phyloP scores from a whole-genome alignment of 345 rosid genomes.

The Acer negundo region DNA sequence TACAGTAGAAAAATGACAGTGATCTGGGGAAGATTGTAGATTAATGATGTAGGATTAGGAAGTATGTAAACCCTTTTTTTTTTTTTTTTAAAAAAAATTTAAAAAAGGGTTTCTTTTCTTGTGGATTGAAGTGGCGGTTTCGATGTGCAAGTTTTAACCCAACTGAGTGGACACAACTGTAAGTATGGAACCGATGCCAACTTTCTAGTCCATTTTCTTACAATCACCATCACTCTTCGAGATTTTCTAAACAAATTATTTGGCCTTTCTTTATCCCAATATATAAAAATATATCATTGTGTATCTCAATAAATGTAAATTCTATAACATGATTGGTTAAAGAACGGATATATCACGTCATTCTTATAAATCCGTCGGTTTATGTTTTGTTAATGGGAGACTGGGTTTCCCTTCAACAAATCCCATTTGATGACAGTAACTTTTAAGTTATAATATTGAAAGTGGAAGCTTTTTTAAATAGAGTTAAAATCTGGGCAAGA shows the following conservation, averaged over 20 bases:
- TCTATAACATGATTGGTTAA: too few species aligned
- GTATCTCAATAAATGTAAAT: background rate
- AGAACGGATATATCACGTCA: too few species aligned
- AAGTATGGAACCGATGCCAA: background rate
- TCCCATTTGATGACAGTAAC: background rate
- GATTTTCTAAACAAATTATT: background rate
- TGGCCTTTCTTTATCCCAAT: background rate
- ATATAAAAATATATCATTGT: background rate
- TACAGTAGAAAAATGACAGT: background rate
- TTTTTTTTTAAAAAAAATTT: background rate
- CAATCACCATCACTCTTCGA: background rate
- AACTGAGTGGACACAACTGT: conserved; percentile 9
- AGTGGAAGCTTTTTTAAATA: conserved; percentile 11
- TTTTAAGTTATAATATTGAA: background rate
- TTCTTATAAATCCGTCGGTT: background rate
- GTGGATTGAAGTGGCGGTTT: background rate
- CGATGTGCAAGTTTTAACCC: background rate
- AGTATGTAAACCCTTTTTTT: background rate
- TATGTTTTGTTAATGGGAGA: background rate
- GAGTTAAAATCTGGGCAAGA: background rate
- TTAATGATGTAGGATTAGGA: background rate
- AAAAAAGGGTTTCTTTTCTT: background rate
- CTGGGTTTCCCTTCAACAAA: background rate
- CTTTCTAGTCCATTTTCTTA: background rate
- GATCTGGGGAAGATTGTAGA: too few species aligned